A percentile compares a stretch with the other conserved stretches of the same genome.
These are phyloP conservation scores for Linnemannia schmuckeri DNA, from an alignment of 192 early-diverging fungal genomes.

Conservation along the genomic window DNA sequence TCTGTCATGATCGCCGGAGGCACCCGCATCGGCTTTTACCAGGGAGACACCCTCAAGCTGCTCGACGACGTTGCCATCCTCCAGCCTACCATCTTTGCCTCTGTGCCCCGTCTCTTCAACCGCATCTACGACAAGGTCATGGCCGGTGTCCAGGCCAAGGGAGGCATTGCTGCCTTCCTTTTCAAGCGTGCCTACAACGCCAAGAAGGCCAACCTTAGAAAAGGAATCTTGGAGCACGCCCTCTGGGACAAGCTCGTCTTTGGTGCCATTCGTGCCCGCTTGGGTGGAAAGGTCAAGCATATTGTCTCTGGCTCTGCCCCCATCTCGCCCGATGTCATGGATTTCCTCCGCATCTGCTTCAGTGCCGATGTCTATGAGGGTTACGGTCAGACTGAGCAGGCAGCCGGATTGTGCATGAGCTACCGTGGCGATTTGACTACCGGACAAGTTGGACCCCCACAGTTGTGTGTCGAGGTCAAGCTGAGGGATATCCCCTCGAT, in stretches of 20 bases:
- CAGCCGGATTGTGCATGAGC: conserved; percentile 60
- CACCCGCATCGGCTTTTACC: conserved; percentile 73
- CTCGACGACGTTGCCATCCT: conserved; percentile 81
- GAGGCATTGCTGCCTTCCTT: conserved; percentile 68
- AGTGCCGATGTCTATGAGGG: conserved; percentile 83
- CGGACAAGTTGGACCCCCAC: conserved; percentile 81
- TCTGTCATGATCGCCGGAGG: conserved; percentile 66
- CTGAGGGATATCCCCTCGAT: conserved; percentile 90
- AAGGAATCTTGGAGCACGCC: conserved; percentile 66
- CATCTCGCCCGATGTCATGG: conserved; percentile 82
- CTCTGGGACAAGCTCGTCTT: conserved; percentile 87
- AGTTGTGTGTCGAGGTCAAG: conserved; percentile 82
- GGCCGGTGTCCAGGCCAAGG: conserved; percentile 70
- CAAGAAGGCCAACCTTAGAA: conserved; percentile 64
- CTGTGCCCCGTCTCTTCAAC: conserved; percentile 93
- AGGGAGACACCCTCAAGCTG: conserved; percentile 38
- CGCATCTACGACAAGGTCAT: conserved; percentile 88
- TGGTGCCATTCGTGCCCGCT: conserved; percentile 66
- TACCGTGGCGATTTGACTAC: conserved; percentile 37
- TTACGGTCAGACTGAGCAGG: conserved; percentile 90
- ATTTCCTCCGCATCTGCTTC: conserved; percentile 90
- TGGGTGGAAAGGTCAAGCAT: conserved; percentile 85
- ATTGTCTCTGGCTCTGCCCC: conserved; percentile 91
- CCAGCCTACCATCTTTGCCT: conserved; percentile 85
- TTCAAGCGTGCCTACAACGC: conserved; percentile 68